A percentile compares a stretch with the other conserved stretches of the same genome.
Conservation (phyloP, 2,329 filamentous ascomycete genomes). For the Apiospora malaysiana region DNA sequence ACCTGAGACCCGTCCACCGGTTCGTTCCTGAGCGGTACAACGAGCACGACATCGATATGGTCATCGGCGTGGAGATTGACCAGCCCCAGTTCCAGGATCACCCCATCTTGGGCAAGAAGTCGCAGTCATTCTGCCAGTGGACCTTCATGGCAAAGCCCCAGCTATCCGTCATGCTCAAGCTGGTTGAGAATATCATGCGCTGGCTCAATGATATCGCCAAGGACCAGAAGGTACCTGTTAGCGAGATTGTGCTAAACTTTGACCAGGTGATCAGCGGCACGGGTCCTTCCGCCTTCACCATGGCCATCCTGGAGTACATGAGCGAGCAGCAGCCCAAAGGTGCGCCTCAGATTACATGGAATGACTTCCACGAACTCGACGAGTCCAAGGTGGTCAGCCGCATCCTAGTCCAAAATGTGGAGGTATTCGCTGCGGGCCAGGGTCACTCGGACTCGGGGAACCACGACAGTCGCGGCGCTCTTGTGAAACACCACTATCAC, state of each 20-base stretch:
- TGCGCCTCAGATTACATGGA: conserved; percentile 59
- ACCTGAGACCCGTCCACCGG: conserved; percentile 45
- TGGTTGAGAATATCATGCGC: conserved; percentile 71
- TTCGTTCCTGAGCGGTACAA: conserved; percentile 70
- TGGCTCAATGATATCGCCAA: conserved; percentile 67
- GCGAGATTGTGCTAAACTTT: conserved; percentile 70
- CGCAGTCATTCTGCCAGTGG: conserved; percentile 76
- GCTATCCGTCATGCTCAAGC: conserved; percentile 69
- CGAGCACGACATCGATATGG: conserved; percentile 70
- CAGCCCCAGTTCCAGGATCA: conserved; percentile 69
- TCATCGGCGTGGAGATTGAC: conserved; percentile 74
- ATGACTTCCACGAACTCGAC: conserved; percentile 67
- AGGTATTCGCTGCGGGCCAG: conserved; percentile 75
- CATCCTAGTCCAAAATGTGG: conserved; percentile 71
- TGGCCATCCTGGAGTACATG: conserved; percentile 69
- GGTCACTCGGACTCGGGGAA: conserved; percentile 76
- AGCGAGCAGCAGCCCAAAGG: conserved; percentile 48
- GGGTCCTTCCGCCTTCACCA: conserved; percentile 73
- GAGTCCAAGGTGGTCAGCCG: conserved; percentile 70
- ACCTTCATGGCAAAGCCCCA: conserved; percentile 74
- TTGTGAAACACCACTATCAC: conserved; percentile 78
- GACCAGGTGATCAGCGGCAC: conserved; percentile 77
- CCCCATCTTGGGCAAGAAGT: conserved; percentile 70
- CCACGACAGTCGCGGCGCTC: conserved; percentile 67
- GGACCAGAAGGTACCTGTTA: conserved; percentile 63